Percentiles rank a stretch among this genome's conserved stretches.
Evolutionary conservation across 257 asterid species (phyloP).

Genomic region (Datura wrightii): DNA sequence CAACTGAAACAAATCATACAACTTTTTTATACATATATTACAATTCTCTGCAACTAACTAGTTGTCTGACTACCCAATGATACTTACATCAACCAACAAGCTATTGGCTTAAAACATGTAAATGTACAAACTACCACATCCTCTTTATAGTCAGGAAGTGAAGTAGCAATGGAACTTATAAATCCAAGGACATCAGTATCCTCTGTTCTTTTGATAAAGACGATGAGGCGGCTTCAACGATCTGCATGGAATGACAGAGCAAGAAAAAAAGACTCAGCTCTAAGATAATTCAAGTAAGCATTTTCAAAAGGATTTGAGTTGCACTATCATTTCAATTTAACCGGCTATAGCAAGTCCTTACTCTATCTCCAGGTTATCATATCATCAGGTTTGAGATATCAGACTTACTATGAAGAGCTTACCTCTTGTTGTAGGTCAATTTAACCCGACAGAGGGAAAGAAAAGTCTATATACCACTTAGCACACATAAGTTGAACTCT

Average conservation of each 20-base stretch:
- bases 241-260: conserved; percentile 48
- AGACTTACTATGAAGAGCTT: not conserved
- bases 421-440: not conserved
- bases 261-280: not conserved
- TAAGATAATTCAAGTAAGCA: not conserved
- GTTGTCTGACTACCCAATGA: conserved; percentile 30
- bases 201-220: conserved; percentile 52
- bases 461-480: too few species aligned
- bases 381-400: not conserved
- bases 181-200: conserved; percentile 71
- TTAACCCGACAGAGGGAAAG: not conserved
- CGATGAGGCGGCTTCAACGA: conserved; percentile 60
- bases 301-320: not conserved
- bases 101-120: conserved; percentile 31
- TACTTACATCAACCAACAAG: conserved; percentile 43
- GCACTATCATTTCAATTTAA: not conserved
- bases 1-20: not conserved
- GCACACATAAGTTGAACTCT: too few species aligned
- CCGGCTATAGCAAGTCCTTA: not conserved
- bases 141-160: conserved; percentile 25
- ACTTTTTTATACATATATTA: not conserved
- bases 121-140: conserved; percentile 18
- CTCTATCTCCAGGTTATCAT: not conserved
- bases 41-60: conserved; percentile 28
- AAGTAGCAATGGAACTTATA: conserved; percentile 40